Conservation (phyloP, 768 basidiomycete species). For the Myochromella boudieri region DNA sequence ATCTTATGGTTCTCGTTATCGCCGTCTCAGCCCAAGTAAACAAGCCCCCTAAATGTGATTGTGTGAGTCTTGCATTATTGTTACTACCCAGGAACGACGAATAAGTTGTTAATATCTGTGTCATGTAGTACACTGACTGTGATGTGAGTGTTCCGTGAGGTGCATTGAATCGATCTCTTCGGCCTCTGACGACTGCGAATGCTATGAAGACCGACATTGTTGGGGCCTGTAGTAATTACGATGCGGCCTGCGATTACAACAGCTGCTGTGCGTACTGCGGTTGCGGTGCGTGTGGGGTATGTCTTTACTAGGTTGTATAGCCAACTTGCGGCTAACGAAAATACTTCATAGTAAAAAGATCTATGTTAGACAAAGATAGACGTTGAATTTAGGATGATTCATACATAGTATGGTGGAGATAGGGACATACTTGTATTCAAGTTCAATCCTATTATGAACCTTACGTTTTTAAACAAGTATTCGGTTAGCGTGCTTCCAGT, state of each 20-base stretch:
- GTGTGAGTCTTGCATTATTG: neutral
- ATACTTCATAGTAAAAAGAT: too few relatives aligned
- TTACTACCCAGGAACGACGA: neutral
- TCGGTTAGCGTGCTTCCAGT: too few relatives aligned
- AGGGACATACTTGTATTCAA: too few relatives aligned
- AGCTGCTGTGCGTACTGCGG: slow-evolving; percentile 8
- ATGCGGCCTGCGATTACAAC: slow-evolving; percentile 1
- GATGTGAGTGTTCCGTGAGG: neutral
- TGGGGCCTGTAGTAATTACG: slow-evolving; percentile 6
- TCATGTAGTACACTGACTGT: neutral
- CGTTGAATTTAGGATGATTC: too few relatives aligned
- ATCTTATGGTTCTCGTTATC: neutral
- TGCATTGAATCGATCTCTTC: neutral
- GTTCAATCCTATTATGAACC: too few relatives aligned
- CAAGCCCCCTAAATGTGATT: neutral
- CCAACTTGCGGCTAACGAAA: too few relatives aligned
- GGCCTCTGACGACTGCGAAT: neutral
- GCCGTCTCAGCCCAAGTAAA: neutral
- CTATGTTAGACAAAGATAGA: too few relatives aligned
- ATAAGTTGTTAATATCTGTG: neutral
- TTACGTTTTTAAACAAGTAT: too few relatives aligned
- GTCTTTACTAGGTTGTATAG: too few relatives aligned
- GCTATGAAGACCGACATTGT: slow-evolving; percentile 1
- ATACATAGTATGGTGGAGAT: too few relatives aligned
- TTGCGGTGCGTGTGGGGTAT: slow-evolving; percentile 4